These are phyloP conservation scores for Lachnellula willkommii DNA, from an alignment of 2,329 filamentous ascomycete genomes.

Conservation along the genomic window DNA sequence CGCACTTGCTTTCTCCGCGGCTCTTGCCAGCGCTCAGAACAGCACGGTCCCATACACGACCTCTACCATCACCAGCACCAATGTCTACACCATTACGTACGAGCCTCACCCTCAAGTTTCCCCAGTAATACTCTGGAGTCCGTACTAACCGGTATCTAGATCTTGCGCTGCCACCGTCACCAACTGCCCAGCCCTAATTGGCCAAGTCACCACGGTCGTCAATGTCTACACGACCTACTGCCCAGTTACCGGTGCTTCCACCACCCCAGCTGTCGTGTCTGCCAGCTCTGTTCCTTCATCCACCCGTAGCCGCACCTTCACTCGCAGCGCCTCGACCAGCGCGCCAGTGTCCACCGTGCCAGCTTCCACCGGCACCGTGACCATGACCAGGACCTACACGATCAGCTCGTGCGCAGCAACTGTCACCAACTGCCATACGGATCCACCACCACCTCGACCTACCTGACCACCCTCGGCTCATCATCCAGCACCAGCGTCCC, in stretches of 20 bases:
- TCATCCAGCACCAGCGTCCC: too few species aligned
- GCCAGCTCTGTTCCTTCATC: neutral
- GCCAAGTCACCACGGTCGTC: neutral
- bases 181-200: slow-evolving; percentile 1
- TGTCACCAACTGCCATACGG: slow-evolving; percentile 27
- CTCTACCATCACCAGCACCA: neutral
- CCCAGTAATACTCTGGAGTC: neutral
- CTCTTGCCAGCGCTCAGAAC: neutral
- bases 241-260: neutral
- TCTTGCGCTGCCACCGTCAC: neutral
- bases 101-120: neutral
- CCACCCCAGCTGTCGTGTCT: neutral
- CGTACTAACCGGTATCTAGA: neutral
- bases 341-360: neutral
- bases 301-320: too few species aligned
- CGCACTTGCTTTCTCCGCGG: neutral
- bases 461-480: slow-evolving; percentile 17
- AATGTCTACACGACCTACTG: neutral
- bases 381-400: slow-evolving; percentile 18
- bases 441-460: slow-evolving; percentile 29
- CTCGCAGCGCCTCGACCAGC: too few species aligned
- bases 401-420: slow-evolving; percentile 24
- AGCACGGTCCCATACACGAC: neutral
- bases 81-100: neutral
- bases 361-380: neutral